Evolutionary conservation across 2,329 filamentous ascomycete species (phyloP), one percentile per base, ranked within the genome.

Genomic region (Calcarisporium arbuscula): DNA sequence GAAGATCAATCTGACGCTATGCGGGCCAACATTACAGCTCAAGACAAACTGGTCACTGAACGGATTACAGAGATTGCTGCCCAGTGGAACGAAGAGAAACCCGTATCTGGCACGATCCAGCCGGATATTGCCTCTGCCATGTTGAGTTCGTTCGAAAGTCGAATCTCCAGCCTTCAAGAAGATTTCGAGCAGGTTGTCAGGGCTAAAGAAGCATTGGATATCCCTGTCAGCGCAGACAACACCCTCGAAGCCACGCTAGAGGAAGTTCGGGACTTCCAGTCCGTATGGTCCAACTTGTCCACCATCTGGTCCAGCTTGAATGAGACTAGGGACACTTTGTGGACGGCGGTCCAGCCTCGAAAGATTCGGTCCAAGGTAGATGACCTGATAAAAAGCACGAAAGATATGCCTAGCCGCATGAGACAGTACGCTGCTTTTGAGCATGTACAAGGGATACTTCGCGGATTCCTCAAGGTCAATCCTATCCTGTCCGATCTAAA

Each of bases 361-460:
- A 98, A 96, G 64, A 79, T 98, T 39, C 80, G 92, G 23, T 77
- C 85, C 48, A 85, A 86, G 42, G 81, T 99, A 32, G 90, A 98
- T 53, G 82, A 83, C 30, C 74, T 96, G 34, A 86, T 96, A 58
- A 95, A 95, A 68, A 94, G 94, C 75, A 96, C 89, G 22, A 96
- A 95, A 64, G 90, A 96, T 43, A 96, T 98, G 92, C 92, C 94
- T 0, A 95, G 88, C 61, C 82, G 92, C 40, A 96, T 98, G 90
- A 82, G 94, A 41, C 94, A 98, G 54, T 99, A 99, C 59, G 90
- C 94, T 48, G 94, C 94, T n/a, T 99, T 98, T 56, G 94, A 98
- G 60, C 90, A 98, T 53, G 88, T 98, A 25, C 94, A 98, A 57
- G 87, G 79, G 44, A 85, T 94, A 19, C 75, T 98, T 26, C 84